phyloP scores from a whole-genome alignment of 1,284 basidiomycete genomes.

The Cerioporus squamosus region DNA sequence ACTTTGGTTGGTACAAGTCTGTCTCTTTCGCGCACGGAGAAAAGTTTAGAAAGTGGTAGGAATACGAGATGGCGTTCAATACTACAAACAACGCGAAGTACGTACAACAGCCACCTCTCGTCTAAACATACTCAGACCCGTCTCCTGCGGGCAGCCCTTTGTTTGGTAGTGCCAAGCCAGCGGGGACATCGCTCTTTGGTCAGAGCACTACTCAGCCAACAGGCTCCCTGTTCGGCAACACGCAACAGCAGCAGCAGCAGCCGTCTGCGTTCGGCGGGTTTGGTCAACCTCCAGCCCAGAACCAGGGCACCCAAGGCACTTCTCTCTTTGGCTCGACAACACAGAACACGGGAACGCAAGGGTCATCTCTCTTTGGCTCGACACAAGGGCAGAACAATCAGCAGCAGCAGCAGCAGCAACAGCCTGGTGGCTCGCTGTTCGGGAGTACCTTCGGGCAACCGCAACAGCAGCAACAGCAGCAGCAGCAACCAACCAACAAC shows the following conservation, averaged over 20 bases:
- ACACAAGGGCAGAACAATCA: conserved; percentile 35
- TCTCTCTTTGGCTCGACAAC: conserved; percentile 5
- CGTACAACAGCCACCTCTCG: not conserved
- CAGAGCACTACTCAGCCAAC: conserved; percentile 26
- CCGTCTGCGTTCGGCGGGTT: conserved; percentile 38
- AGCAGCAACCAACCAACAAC: conserved; percentile 16
- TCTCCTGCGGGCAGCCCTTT: conserved; percentile 32
- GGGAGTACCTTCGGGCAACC: conserved; percentile 38
- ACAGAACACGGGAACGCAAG: conserved; percentile 14
- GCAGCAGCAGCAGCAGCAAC: conserved; percentile 38
- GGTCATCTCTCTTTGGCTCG: conserved; percentile 32
- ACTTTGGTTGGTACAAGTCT: no score
- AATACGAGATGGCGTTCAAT: not conserved
- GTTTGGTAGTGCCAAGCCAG: conserved; percentile 46
- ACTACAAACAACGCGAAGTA: not conserved
- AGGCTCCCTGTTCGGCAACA: conserved; percentile 28
- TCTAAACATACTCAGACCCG: not conserved
- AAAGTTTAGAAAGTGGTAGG: not conserved
- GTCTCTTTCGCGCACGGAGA: no score
- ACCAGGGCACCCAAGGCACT: not conserved
- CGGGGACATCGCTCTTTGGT: conserved; percentile 40
- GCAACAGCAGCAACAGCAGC: conserved; percentile 29
- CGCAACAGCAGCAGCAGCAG: conserved; percentile 33
- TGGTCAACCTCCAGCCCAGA: conserved; percentile 22
- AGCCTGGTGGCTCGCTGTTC: conserved; percentile 36